Base-by-base conservation (phyloP, 768 basidiomycete species). In the Mycena sanguinolenta region DNA sequence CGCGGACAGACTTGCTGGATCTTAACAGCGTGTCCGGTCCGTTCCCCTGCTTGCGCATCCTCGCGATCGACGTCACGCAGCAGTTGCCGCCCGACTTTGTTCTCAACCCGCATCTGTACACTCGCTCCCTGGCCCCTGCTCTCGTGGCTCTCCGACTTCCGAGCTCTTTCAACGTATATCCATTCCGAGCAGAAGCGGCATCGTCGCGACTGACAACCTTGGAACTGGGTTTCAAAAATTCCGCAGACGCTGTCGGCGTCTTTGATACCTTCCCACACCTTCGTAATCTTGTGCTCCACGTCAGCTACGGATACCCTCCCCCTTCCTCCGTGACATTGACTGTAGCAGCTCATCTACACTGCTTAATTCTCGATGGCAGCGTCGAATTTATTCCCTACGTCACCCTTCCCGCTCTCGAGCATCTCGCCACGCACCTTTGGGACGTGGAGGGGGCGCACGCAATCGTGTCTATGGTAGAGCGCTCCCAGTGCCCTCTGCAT, bases 1-100 rank as follows among this genome's bases (percentile, higher is more conserved):
- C 55, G 55, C 3, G 32, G 5, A 25, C 2, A 21, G 55, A 36
- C 36, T 21, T 58, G 32, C 14, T 58, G 55, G 57, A 38, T 27
- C 57, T 58, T 23, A 58, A 58, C n/a, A 42, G 23, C 19, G 57
- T 58, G 3, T 38, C 57, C 14, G 34, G 57, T 8, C 57, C 57
- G 14, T 58, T 58, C 38, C 57, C 57, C 5, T 39, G 57, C 39
- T 38, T 58, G 9, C 36, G 57, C 1, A 38, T 8, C 57, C 34
- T 58, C 4, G 36, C 57, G 16, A 58, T 52, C n/a, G n/a, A n/a
- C n/a, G n/a, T n/a, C n/a, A 14, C 4, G 46, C 46, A 23, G 46
- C 46, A 58, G 12, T 19, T 7, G 17, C n/a, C 32, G 32, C 3
- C 16, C 32, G 9, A 58, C 21, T 23, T 38, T 23, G 4, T 30